Conservation (phyloP, 352 stramenopile genomes). For the Phytophthora vignae region DNA sequence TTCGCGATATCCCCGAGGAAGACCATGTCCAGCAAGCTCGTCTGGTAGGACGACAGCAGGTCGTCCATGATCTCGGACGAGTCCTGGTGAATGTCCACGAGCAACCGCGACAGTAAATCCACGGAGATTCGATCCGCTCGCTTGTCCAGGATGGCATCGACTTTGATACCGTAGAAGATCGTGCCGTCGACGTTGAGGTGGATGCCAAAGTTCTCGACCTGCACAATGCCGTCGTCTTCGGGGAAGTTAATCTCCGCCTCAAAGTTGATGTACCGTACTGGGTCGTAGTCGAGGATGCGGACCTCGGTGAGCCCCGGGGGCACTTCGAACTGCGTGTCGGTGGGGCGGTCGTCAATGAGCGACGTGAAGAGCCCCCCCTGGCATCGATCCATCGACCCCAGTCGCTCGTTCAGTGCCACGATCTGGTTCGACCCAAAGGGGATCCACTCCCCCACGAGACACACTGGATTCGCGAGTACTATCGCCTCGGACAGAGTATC, state of each 20-base stretch:
- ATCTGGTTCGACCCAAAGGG: slow-evolving; percentile 98
- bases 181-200: slow-evolving; percentile 75
- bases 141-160: slow-evolving; percentile 96
- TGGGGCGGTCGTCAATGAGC: slow-evolving; percentile 85
- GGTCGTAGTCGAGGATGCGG: slow-evolving; percentile 96
- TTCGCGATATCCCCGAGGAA: slow-evolving; percentile 94
- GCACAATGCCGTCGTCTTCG: slow-evolving; percentile 92
- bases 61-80: slow-evolving; percentile 94
- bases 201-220: slow-evolving; percentile 96
- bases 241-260: slow-evolving; percentile 97
- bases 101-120: slow-evolving; percentile 93
- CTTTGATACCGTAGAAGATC: slow-evolving; percentile 79
- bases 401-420: slow-evolving; percentile 95
- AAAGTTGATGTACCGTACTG: slow-evolving; percentile 98
- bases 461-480: slow-evolving; percentile 93
- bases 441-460: slow-evolving; percentile 97
- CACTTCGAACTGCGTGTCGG: slow-evolving; percentile 84
- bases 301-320: slow-evolving; percentile 93
- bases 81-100: slow-evolving; percentile 96
- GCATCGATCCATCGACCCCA: slow-evolving; percentile 95
- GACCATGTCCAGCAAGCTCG: slow-evolving; percentile 93
- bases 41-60: slow-evolving; percentile 94
- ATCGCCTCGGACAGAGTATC: slow-evolving; percentile 95
- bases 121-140: slow-evolving; percentile 96
- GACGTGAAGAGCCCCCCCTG: slow-evolving; percentile 96